Evolutionary conservation across 2,329 filamentous ascomycete genomes (phyloP).

Genomic region (Alternaria atra): DNA sequence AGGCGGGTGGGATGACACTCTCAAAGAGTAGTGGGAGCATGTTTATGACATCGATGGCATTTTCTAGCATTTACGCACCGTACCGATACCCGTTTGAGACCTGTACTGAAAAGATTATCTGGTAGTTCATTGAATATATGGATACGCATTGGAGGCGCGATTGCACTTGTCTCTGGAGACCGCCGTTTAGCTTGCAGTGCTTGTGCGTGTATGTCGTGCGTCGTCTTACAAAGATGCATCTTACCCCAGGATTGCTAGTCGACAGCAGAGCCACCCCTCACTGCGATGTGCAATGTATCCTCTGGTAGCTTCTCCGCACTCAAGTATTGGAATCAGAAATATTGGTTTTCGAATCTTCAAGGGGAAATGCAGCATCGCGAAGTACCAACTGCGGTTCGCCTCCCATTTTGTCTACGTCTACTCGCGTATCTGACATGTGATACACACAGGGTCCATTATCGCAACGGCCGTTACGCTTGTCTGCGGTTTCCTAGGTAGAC

Average conservation of each 20-base stretch:
- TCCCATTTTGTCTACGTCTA: not conserved
- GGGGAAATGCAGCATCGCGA: no score
- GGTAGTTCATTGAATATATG: constrained; percentile 13
- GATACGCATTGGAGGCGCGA: constrained; percentile 6
- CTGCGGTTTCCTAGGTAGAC: not conserved
- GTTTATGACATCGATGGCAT: constrained; percentile 23
- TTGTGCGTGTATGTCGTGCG: constrained; percentile 7
- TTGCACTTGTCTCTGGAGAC: constrained; percentile 1
- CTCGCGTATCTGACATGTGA: constrained; percentile 16
- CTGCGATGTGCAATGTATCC: not conserved
- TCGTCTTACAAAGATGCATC: not conserved
- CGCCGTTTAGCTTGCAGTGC: not conserved
- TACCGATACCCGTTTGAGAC: constrained; percentile 49
- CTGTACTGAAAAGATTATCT: constrained; percentile 17
- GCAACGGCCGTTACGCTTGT: constrained; percentile 10
- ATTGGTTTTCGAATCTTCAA: not conserved
- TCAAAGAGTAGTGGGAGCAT: constrained; percentile 48
- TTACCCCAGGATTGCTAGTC: constrained; percentile 1
- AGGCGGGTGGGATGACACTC: constrained; percentile 85
- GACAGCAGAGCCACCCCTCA: constrained; percentile 1
- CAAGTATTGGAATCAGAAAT: not conserved
- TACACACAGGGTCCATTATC: constrained; percentile 7
- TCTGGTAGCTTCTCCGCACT: not conserved
- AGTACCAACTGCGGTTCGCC: not conserved
- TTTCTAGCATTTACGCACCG: constrained; percentile 32